These are phyloP conservation scores for Croton setiger DNA, from an alignment of 441 rosid species.

Conservation along the genomic window DNA sequence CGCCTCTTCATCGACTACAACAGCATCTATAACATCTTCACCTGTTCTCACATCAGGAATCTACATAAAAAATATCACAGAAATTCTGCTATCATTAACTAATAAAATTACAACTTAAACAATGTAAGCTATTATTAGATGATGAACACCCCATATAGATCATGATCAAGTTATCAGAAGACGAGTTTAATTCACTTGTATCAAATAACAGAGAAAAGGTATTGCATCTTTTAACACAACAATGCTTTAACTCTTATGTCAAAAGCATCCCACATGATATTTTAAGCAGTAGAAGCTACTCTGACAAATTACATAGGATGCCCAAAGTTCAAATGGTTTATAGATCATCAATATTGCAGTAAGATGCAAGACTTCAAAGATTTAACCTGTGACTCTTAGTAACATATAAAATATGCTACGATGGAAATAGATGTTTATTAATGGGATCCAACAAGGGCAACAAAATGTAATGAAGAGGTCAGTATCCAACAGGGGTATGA, in stretches of 20 bases:
- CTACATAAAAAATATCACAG: constrained; percentile 33
- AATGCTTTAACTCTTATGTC: background rate
- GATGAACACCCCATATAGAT: background rate
- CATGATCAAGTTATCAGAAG: background rate
- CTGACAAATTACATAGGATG: background rate
- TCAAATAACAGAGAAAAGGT: background rate
- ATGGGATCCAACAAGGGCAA: background rate
- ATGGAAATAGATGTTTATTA: background rate
- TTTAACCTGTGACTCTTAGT: background rate
- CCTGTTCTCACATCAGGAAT: constrained; percentile 80
- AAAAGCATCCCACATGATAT: background rate
- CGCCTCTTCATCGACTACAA: constrained; percentile 78
- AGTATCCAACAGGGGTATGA: too few species aligned
- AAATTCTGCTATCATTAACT: background rate
- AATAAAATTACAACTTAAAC: too few species aligned
- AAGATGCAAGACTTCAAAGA: background rate
- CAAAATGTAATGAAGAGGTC: background rate
- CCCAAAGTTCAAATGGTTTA: background rate
- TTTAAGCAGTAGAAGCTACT: background rate
- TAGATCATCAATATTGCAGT: background rate
- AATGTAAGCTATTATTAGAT: background rate
- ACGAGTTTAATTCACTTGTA: background rate
- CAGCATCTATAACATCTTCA: constrained; percentile 74
- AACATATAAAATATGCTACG: background rate
- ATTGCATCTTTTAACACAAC: background rate